phyloP scores from a whole-genome alignment of 805 yeast genomes.

The Candida schatavii region DNA sequence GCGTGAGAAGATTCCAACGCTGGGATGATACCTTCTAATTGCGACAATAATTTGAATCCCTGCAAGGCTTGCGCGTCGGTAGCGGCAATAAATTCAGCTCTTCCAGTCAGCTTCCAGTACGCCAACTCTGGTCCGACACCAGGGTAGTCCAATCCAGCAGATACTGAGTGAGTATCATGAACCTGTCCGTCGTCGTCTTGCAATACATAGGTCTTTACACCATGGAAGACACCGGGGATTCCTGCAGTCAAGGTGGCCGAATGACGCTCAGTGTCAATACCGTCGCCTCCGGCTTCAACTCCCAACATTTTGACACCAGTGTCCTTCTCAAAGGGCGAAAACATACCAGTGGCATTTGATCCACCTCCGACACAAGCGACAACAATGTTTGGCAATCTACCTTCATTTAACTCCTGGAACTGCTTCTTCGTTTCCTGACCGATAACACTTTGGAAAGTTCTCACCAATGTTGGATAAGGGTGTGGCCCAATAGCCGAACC shows the following conservation, averaged over 20 bases:
- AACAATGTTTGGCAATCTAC: constrained; percentile 85
- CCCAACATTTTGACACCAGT: constrained; percentile 77
- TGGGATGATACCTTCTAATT: constrained; percentile 97
- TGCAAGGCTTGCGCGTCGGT: constrained; percentile 92
- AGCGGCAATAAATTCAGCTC: constrained; percentile 88
- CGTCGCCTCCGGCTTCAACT: constrained; percentile 99
- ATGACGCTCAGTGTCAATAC: constrained; percentile 82
- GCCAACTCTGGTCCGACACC: constrained; percentile 99
- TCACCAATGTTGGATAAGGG: constrained; percentile 96
- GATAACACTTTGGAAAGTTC: constrained; percentile 97
- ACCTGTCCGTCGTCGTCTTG: constrained; percentile 94
- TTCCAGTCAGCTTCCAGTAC: constrained; percentile 88
- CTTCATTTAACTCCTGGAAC: constrained; percentile 72
- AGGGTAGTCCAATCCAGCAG: constrained; percentile 98
- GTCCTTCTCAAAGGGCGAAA: constrained; percentile 89
- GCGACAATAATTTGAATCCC: constrained; percentile 86
- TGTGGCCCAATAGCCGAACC: constrained; percentile 99
- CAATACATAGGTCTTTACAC: constrained; percentile 90
- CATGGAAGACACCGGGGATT: constrained; percentile 96
- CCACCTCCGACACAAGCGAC: constrained; percentile 99
- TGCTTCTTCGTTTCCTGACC: constrained; percentile 94
- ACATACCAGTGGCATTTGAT: constrained; percentile 93
- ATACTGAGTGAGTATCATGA: constrained; percentile 95
- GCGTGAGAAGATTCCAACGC: constrained; percentile 99
- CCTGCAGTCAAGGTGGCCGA: constrained; percentile 97